These are phyloP conservation scores for Tylopilus sp. DNA, from an alignment of 1,284 basidiomycete genomes.

Conservation along the genomic window DNA sequence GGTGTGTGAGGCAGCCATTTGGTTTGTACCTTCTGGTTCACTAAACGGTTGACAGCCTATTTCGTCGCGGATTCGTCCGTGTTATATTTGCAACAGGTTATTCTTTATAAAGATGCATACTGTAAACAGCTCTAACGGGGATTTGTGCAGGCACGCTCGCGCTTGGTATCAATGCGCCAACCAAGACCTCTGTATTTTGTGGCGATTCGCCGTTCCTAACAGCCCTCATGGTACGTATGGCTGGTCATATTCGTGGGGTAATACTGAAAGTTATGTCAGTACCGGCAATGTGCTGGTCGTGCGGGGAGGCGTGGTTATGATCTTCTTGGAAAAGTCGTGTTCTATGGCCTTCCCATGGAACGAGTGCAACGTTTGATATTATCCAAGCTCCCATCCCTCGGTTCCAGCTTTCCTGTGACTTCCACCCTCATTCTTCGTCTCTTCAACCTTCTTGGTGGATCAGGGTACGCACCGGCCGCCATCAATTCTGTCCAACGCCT, in stretches of 20 bases:
- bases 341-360: slow-evolving; percentile 62
- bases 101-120: too few species aligned
- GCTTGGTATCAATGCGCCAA: slow-evolving; percentile 70
- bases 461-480: slow-evolving; percentile 47
- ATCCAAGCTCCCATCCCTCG: slow-evolving; percentile 59
- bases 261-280: slow-evolving; percentile 36
- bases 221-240: slow-evolving; percentile 50
- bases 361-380: slow-evolving; percentile 59
- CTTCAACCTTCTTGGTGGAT: slow-evolving; percentile 62
- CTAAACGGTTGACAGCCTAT: slow-evolving; percentile 40
- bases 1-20: slow-evolving; percentile 32
- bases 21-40: background rate
- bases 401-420: slow-evolving; percentile 62
- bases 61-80: slow-evolving; percentile 56
- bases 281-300: slow-evolving; percentile 67
- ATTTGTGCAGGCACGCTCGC: slow-evolving; percentile 53
- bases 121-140: background rate
- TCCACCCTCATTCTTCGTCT: slow-evolving; percentile 61
- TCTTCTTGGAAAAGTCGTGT: slow-evolving; percentile 65
- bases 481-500: slow-evolving; percentile 49
- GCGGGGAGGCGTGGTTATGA: slow-evolving; percentile 70
- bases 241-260: background rate
- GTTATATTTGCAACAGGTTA: slow-evolving; percentile 63
- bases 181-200: slow-evolving; percentile 62
- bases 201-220: slow-evolving; percentile 66